A percentile compares a stretch with the other conserved stretches of the same genome.
Conservation (phyloP, 106 monocot genomes). For the Ottelia alismoides region DNA sequence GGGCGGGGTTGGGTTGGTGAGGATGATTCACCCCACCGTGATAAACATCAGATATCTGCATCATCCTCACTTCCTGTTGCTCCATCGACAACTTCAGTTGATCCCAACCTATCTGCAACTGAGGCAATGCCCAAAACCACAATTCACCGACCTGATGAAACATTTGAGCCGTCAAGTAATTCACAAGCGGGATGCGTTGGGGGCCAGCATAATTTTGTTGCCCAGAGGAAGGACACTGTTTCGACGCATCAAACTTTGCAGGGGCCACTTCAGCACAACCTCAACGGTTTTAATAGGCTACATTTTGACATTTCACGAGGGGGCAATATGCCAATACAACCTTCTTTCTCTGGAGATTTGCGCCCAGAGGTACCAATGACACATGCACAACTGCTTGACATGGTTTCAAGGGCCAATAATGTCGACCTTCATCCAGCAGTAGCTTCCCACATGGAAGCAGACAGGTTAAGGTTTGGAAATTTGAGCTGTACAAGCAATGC, state of each 20-base stretch:
- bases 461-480: not conserved
- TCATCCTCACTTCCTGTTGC: conserved; percentile 1
- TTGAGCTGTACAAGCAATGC: too few relatives aligned
- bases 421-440: not conserved
- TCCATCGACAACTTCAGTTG: not conserved
- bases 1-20: conserved; percentile 81
- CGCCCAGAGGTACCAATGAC: conserved; percentile 12
- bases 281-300: conserved; percentile 35
- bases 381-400: conserved; percentile 24
- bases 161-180: not conserved
- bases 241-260: conserved; percentile 19
- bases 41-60: conserved; percentile 7
- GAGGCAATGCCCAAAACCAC: too few relatives aligned
- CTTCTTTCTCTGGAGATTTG: not conserved
- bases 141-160: too few relatives aligned
- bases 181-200: conserved; percentile 1
- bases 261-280: not conserved
- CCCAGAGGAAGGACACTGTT: conserved; percentile 8
- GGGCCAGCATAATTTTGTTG: not conserved
- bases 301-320: conserved; percentile 12
- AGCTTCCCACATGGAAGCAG: not conserved
- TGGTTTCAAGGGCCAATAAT: conserved; percentile 27
- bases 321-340: not conserved
- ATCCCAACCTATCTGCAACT: too few relatives aligned
- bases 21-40: conserved; percentile 22